Conservation (phyloP, 345 rosid genomes). For the Hypericum androsaemum region DNA sequence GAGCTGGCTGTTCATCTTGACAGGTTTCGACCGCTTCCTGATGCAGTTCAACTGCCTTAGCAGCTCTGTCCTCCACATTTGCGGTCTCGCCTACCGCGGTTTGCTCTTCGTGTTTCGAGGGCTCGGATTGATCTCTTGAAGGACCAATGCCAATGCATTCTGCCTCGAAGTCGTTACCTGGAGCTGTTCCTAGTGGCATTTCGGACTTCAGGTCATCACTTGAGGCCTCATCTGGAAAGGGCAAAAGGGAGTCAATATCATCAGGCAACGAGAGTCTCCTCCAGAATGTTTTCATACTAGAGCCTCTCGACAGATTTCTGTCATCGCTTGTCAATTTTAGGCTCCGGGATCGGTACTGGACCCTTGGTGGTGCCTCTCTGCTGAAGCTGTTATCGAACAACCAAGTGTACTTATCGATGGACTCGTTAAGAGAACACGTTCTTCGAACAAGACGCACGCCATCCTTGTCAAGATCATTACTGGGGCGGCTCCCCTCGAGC, state of each 20-base stretch:
- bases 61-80: slow-evolving; percentile 10
- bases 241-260: slow-evolving; percentile 52
- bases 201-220: slow-evolving; percentile 17
- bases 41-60: slow-evolving; percentile 1
- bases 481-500: slow-evolving; percentile 10
- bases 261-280: slow-evolving; percentile 76
- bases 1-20: slow-evolving; percentile 22
- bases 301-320: slow-evolving; percentile 17
- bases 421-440: slow-evolving; percentile 40
- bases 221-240: slow-evolving; percentile 38
- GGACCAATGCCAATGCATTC: slow-evolving; percentile 12
- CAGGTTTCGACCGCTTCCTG: slow-evolving; percentile 13
- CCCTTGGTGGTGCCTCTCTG: slow-evolving; percentile 23
- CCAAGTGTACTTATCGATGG: slow-evolving; percentile 44
- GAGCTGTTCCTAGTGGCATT: slow-evolving; percentile 13
- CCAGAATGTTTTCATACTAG: slow-evolving; percentile 35
- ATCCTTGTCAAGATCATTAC: slow-evolving; percentile 10
- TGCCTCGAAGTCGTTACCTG: slow-evolving; percentile 11
- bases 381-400: slow-evolving; percentile 35
- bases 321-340: slow-evolving; percentile 47
- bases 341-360: slow-evolving; percentile 39
- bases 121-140: slow-evolving; percentile 13
- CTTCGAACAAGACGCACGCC: slow-evolving; percentile 20
- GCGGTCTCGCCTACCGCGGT: slow-evolving; percentile 11
- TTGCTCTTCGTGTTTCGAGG: slow-evolving; percentile 20